These are phyloP conservation scores for Ophiobolus disseminans DNA, from an alignment of 2,329 filamentous ascomycete genomes.

Conservation along the genomic window DNA sequence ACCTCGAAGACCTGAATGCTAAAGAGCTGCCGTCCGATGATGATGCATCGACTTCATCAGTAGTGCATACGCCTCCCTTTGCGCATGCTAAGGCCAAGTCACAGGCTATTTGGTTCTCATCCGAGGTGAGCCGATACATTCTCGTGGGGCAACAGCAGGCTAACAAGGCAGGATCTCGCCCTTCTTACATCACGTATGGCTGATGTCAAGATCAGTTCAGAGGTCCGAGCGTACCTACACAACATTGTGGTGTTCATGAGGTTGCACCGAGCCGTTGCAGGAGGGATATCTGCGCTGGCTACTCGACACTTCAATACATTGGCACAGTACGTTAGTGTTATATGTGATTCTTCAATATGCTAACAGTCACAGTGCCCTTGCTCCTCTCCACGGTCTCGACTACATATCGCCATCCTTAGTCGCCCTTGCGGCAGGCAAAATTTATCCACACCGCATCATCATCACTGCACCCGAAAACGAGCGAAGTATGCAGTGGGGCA, in stretches of 20 bases:
- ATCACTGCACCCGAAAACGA: slow-evolving; percentile 75
- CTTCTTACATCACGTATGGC: slow-evolving; percentile 66
- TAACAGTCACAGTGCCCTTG: slow-evolving; percentile 66
- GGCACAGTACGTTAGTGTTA: slow-evolving; percentile 55
- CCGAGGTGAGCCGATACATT: slow-evolving; percentile 50
- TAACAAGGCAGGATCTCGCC: slow-evolving; percentile 58
- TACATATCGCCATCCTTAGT: slow-evolving; percentile 87
- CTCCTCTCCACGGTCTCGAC: slow-evolving; percentile 78
- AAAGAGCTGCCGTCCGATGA: slow-evolving; percentile 33
- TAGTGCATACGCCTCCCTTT: slow-evolving; percentile 42
- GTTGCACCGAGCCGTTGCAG: slow-evolving; percentile 81
- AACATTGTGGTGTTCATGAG: slow-evolving; percentile 88
- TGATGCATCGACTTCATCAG: slow-evolving; percentile 45
- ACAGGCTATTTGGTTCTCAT: slow-evolving; percentile 49
- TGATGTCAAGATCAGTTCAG: slow-evolving; percentile 71
- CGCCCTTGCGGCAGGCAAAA: slow-evolving; percentile 80
- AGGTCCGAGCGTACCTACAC: slow-evolving; percentile 83
- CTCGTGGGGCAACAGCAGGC: background rate
- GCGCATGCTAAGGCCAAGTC: slow-evolving; percentile 18
- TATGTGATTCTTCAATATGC: slow-evolving; percentile 4
- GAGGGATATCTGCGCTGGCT: slow-evolving; percentile 77
- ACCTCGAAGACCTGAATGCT: slow-evolving; percentile 67
- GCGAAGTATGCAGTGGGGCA: slow-evolving; percentile 92
- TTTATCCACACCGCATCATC: slow-evolving; percentile 83
- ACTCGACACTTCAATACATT: slow-evolving; percentile 79